Conservation (phyloP, 306 rosid species). For the Hippophae rhamnoides region DNA sequence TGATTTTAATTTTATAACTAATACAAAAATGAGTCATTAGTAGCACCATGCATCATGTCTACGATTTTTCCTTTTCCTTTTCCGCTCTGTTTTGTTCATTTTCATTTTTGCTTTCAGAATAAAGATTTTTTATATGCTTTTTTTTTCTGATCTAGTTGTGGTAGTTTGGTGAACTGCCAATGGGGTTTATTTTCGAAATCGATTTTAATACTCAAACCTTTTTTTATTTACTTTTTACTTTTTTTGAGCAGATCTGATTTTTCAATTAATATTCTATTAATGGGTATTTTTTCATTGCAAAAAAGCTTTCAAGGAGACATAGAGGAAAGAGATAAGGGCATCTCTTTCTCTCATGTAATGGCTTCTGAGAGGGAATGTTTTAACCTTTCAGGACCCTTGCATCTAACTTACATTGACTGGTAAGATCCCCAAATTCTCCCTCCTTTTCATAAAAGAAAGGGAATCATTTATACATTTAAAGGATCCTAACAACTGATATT, state of each 20-base stretch:
- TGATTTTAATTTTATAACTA: too few species aligned
- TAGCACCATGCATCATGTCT: too few species aligned
- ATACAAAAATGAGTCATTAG: too few species aligned
- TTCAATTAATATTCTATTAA: background rate
- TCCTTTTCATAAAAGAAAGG: background rate
- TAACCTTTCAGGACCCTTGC: constrained; percentile 72
- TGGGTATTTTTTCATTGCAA: constrained; percentile 8
- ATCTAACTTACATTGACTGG: constrained; percentile 66
- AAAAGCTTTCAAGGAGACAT: constrained; percentile 19
- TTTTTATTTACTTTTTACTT: too few species aligned
- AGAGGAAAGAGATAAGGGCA: constrained; percentile 14
- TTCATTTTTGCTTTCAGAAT: background rate
- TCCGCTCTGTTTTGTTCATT: background rate
- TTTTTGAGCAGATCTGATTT: background rate
- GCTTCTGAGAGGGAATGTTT: constrained; percentile 61
- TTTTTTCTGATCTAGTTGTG: background rate
- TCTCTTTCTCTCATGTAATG: constrained; percentile 26
- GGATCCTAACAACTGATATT: background rate
- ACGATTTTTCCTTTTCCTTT: too few species aligned
- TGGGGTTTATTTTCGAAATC: background rate
- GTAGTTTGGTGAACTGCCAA: background rate
- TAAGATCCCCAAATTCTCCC: constrained; percentile 17
- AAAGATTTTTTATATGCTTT: background rate
- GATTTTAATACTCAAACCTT: background rate
- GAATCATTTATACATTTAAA: background rate